phyloP scores from a whole-genome alignment of 106 monocot species.

The Gastrodia elata region DNA sequence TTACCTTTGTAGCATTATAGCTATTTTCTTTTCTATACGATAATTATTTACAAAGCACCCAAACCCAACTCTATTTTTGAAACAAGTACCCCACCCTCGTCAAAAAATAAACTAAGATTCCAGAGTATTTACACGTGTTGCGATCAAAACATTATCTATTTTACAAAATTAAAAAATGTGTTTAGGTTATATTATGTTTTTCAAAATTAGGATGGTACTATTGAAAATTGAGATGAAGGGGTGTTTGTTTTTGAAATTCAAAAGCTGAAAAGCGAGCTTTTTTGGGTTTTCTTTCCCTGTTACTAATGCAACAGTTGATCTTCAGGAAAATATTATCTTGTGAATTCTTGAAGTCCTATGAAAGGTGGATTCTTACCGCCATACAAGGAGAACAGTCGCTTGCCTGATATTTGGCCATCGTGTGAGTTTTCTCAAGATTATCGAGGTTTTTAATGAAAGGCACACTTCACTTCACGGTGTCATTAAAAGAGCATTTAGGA shows the following conservation, averaged over 20 bases:
- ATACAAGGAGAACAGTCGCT: not conserved
- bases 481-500: not conserved
- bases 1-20: too few species aligned
- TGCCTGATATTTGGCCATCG: constrained; percentile 4
- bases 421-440: not conserved
- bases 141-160: too few species aligned
- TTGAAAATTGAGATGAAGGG: too few species aligned
- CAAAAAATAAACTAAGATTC: too few species aligned
- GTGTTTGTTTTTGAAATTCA: not conserved
- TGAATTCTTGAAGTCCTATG: not conserved
- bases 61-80: too few species aligned
- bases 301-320: not conserved
- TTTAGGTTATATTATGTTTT: too few species aligned
- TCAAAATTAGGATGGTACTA: too few species aligned
- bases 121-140: too few species aligned
- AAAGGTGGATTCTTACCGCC: not conserved
- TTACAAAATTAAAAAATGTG: too few species aligned
- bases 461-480: not conserved
- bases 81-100: too few species aligned
- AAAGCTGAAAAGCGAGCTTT: not conserved
- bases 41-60: too few species aligned
- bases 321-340: constrained; percentile 10
- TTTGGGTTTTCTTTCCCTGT: not conserved
- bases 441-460: not conserved
- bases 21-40: too few species aligned